These are phyloP conservation scores for Zanthoxylum bungeanum DNA, from an alignment of 345 rosid species.

Conservation along the genomic window DNA sequence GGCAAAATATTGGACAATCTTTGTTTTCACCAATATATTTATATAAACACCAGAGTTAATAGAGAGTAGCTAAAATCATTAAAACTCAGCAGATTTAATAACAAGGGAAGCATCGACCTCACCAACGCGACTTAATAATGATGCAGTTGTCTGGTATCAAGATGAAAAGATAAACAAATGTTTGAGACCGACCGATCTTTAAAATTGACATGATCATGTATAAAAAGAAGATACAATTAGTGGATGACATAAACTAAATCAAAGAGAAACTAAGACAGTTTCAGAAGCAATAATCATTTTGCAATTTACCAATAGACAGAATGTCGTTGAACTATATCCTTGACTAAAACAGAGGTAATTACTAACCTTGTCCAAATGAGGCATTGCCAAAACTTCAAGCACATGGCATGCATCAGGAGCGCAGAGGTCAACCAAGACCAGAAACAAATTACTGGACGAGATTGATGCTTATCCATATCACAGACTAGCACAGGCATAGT, in stretches of 20 bases:
- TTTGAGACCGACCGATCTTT: not conserved
- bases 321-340: not conserved
- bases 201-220: too few relatives aligned
- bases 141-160: too few relatives aligned
- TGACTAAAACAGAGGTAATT: not conserved
- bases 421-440: not conserved
- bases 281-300: not conserved
- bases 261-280: too few relatives aligned
- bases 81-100: too few relatives aligned
- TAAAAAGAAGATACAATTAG: too few relatives aligned
- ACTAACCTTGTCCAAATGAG: not conserved
- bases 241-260: too few relatives aligned
- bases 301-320: not conserved
- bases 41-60: not conserved
- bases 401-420: not conserved
- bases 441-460: not conserved
- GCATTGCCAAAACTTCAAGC: not conserved
- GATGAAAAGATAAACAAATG: too few relatives aligned
- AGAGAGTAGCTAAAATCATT: not conserved
- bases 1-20: not conserved
- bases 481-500: not conserved
- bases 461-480: not conserved
- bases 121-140: too few relatives aligned
- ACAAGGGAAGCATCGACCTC: too few relatives aligned
- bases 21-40: not conserved